phyloP scores from a whole-genome alignment of 192 early-diverging fungal species.

The Linnemannia zychae region DNA sequence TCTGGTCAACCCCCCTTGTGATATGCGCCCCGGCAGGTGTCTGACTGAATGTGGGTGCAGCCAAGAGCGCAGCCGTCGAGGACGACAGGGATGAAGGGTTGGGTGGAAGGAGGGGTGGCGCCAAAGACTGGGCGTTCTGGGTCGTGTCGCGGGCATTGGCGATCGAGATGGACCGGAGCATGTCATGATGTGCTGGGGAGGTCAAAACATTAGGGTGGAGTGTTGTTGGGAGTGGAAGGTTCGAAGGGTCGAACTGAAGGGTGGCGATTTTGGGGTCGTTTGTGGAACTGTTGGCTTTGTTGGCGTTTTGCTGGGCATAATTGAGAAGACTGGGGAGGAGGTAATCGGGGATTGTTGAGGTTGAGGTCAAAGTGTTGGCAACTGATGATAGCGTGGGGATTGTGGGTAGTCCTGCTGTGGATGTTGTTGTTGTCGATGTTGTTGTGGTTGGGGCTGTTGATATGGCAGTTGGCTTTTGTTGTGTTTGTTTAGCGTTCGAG shows the following conservation, averaged over 20 bases:
- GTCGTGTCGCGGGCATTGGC: slow-evolving; percentile 24
- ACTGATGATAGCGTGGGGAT: slow-evolving; percentile 17
- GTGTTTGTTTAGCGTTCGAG: neutral
- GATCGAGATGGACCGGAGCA: slow-evolving; percentile 29
- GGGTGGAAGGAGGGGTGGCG: slow-evolving; percentile 17
- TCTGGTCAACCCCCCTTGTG: slow-evolving; percentile 39
- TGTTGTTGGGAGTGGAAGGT: slow-evolving; percentile 26
- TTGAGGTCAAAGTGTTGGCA: neutral
- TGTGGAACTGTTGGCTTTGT: neutral
- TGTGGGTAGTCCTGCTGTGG: slow-evolving; percentile 14
- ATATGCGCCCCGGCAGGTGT: slow-evolving; percentile 25
- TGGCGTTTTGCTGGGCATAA: slow-evolving; percentile 3
- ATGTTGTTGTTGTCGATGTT: slow-evolving; percentile 12
- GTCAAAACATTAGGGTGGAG: slow-evolving; percentile 20
- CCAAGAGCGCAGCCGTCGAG: neutral
- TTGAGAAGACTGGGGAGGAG: slow-evolving; percentile 16
- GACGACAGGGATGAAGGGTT: neutral
- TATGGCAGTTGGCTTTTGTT: neutral
- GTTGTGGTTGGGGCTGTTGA: slow-evolving; percentile 3
- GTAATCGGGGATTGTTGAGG: slow-evolving; percentile 24
- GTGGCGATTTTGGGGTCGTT: neutral
- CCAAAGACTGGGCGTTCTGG: neutral
- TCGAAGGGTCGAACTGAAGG: slow-evolving; percentile 33
- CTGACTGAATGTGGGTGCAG: slow-evolving; percentile 21
- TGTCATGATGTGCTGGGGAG: slow-evolving; percentile 30